A percentile compares a stretch with the other conserved stretches of the same genome.
Conservation (phyloP, 2,329 filamentous ascomycete species). For the Fusarium citri region DNA sequence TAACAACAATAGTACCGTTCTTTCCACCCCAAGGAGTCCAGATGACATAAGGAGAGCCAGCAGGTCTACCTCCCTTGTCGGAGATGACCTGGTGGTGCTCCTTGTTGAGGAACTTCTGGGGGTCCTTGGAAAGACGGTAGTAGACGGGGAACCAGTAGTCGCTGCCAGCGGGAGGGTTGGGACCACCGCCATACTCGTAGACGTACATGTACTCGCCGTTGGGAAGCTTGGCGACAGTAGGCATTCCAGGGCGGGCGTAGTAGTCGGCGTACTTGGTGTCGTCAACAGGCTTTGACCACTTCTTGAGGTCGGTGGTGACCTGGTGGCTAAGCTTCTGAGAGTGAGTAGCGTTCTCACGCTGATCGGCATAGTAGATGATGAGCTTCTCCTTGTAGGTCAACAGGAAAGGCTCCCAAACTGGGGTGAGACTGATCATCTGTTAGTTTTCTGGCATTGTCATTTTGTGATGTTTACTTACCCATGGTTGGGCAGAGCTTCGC, state of each 20-base stretch:
- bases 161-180: slow-evolving; percentile 42
- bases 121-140: slow-evolving; percentile 57
- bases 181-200: slow-evolving; percentile 70
- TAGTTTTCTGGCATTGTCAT: not conserved
- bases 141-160: slow-evolving; percentile 57
- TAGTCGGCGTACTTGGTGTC: slow-evolving; percentile 73
- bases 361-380: slow-evolving; percentile 78
- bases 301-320: slow-evolving; percentile 66
- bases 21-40: slow-evolving; percentile 58
- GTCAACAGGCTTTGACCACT: slow-evolving; percentile 66
- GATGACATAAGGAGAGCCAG: slow-evolving; percentile 57
- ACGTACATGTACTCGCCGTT: slow-evolving; percentile 67
- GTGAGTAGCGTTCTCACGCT: slow-evolving; percentile 68
- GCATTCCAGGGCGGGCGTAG: slow-evolving; percentile 75
- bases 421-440: slow-evolving; percentile 58
- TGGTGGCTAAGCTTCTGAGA: slow-evolving; percentile 79
- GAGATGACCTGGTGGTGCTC: slow-evolving; percentile 50
- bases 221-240: slow-evolving; percentile 68
- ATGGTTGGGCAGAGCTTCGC: slow-evolving; percentile 70
- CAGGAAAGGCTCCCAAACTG: slow-evolving; percentile 65
- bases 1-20: slow-evolving; percentile 60
- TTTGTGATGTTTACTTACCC: slow-evolving; percentile 42
- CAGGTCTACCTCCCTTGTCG: slow-evolving; percentile 50
- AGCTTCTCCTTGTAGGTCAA: slow-evolving; percentile 68
- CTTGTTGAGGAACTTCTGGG: slow-evolving; percentile 52